phyloP scores from a whole-genome alignment of 768 basidiomycete species.

The Kwoniella botswanensis region DNA sequence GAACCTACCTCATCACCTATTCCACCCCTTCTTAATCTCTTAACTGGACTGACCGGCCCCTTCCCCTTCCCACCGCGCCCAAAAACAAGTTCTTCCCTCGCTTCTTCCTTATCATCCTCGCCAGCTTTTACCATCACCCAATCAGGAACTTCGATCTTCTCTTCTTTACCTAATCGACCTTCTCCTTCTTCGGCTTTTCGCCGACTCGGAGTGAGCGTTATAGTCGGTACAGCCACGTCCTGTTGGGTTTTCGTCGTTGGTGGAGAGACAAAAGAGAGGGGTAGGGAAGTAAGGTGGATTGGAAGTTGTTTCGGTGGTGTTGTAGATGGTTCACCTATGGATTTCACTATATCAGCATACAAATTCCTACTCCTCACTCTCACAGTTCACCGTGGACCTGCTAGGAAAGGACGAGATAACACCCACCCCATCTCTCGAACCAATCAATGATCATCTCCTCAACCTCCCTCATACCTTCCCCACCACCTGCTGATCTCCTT shows the following conservation, averaged over 20 bases:
- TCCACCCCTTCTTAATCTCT: constrained; percentile 61
- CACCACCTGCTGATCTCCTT: constrained; percentile 73
- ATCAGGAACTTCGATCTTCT: constrained; percentile 73
- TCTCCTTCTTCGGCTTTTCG: constrained; percentile 60
- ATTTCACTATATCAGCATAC: background rate
- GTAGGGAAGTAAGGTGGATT: constrained; percentile 77
- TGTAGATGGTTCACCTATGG: constrained; percentile 71
- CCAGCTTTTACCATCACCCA: constrained; percentile 36
- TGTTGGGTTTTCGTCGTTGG: background rate
- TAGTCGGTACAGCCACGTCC: constrained; percentile 58
- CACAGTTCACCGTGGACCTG: background rate
- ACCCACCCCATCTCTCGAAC: constrained; percentile 72
- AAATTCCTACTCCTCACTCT: background rate
- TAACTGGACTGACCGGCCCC: constrained; percentile 62
- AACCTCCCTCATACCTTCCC: constrained; percentile 72
- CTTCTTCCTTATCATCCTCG: constrained; percentile 40
- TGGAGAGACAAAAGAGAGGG: constrained; percentile 61
- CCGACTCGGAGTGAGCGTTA: constrained; percentile 59
- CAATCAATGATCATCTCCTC: constrained; percentile 85
- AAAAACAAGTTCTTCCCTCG: constrained; percentile 27
- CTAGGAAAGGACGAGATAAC: constrained; percentile 7
- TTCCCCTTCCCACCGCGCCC: background rate
- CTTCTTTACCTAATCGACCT: constrained; percentile 73
- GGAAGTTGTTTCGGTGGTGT: constrained; percentile 70
- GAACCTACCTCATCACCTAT: constrained; percentile 70